phyloP scores from a whole-genome alignment of 257 asterid species.

The Petunia secreta region DNA sequence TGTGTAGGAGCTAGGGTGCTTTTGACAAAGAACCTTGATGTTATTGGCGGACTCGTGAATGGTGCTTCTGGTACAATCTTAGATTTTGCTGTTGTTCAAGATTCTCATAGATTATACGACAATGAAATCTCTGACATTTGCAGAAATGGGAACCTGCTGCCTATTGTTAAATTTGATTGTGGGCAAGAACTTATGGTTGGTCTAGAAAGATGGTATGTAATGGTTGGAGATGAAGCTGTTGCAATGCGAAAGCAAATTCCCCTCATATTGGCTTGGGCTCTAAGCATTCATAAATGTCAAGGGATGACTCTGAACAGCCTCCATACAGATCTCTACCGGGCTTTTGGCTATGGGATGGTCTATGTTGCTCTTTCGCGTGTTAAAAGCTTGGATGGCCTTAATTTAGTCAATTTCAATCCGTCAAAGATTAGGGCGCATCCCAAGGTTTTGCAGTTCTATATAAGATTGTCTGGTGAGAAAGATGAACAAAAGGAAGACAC shows the following conservation, averaged over 20 bases:
- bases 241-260: slow-evolving; percentile 74
- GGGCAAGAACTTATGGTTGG: slow-evolving; percentile 53
- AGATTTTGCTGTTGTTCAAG: slow-evolving; percentile 32
- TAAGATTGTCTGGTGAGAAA: slow-evolving; percentile 33
- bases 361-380: slow-evolving; percentile 88
- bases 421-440: slow-evolving; percentile 67
- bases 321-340: slow-evolving; percentile 57
- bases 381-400: slow-evolving; percentile 60
- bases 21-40: slow-evolving; percentile 56
- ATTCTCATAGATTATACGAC: slow-evolving; percentile 27
- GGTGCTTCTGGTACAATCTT: slow-evolving; percentile 74
- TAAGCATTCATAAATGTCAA: slow-evolving; percentile 85
- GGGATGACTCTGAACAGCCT: slow-evolving; percentile 80
- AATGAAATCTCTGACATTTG: slow-evolving; percentile 37
- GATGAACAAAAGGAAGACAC: slow-evolving; percentile 8
- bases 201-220: slow-evolving; percentile 61
- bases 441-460: slow-evolving; percentile 68
- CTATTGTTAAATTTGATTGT: slow-evolving; percentile 73
- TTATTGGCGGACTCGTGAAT: slow-evolving; percentile 57
- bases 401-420: slow-evolving; percentile 55
- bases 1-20: slow-evolving; percentile 72
- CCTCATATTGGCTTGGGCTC: slow-evolving; percentile 79
- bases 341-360: slow-evolving; percentile 79
- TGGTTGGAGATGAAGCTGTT: slow-evolving; percentile 58
- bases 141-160: slow-evolving; percentile 52